Evolutionary conservation across 164 flowering plant species (phyloP), one percentile per base, ranked within the genome.

Genomic region (Stephania yunnanensis): DNA sequence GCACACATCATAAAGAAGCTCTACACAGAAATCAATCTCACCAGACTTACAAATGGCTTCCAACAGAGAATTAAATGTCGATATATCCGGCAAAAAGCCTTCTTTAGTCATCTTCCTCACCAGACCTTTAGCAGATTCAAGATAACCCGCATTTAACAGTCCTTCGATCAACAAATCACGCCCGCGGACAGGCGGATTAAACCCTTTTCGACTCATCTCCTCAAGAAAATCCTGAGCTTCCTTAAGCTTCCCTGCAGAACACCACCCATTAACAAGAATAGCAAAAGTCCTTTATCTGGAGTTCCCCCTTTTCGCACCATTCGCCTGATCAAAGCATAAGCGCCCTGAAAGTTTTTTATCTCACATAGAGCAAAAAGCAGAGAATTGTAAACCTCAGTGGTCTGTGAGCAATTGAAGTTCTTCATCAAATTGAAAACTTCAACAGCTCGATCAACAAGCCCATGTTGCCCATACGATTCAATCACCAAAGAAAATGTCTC

Each of bases 121-220:
- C 87, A 95, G 81, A 8, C 80, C 91, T 77, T 92, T 92, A 0
- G 99, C 98, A 0, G 96, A 78, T 77, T 93, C 98, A 2, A 95
- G 70, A 77, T 89, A 91, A 2, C 99, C 98, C 0, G 96, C 98
- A 80, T 87, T 93, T 69, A 93, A 76, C 81, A 93, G 77, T 45
- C 98, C 99, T 75, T 93, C 96, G 46, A 95, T 81, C 77, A 95
- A 81, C 72, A 95, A 85, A 78, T 95, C 99, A 30, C 98, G 86
- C 7, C 99, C 97, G 5, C 95, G 83, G 31, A 93, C 95, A 3
- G 98, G 97, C 10, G 98, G 98, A 80, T 86, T 91, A 72, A 85
- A 95, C 58, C 98, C 99, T 71, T 88, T 92, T 77, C 73, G 44
- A 73, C 95, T 92, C 99, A 95, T 95, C 82, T 95, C 98, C 86